Evolutionary conservation across 805 yeast genomes (phyloP), one percentile per base, ranked within the genome.

Genomic region (Candida ponderosae): DNA sequence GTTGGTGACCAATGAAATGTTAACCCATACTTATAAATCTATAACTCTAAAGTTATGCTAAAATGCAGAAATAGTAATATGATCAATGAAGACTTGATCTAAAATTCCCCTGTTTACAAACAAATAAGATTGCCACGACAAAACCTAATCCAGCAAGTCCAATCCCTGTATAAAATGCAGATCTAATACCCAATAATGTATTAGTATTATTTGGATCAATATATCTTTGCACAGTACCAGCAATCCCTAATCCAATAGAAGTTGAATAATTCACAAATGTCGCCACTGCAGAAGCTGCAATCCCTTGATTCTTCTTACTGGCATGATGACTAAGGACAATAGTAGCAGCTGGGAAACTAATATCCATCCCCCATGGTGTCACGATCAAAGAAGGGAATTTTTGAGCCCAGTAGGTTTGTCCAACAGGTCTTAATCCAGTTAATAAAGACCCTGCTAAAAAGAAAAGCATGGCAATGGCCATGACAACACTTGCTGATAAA

Each of bases 331-430:
- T 67, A 27, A 79, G 53, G 17, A 76, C 60, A 38, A 79, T 65
- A 1, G 81, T 70, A 2, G 80, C 81, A 1, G 85, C 75, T 0
- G 87, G 87, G 56, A 79, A 80, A 36, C 77, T 69, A 53, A 75
- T 62, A 51, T 80, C 86, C 82, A 80, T 77, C 1, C 81, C 88
- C 67, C 74, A 75, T 1, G 76, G 68, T 13, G 70, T 63, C 13
- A 79, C 54, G 20, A 75, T 49, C 50, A 65, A 56, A 15, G 74
- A 63, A 3, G 76, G 74, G 53, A 81, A 70, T 5, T 72, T 56
- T 34, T 72, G 65, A 10, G 70, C 65, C 73, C 78, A 80, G 51
- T 67, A 80, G 0, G 68, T 60, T 50, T 79, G 79, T 34, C 65
- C 46, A 3, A 66, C 65, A 1, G 83, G 82, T 35, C 68, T 60